Base-by-base conservation (phyloP, 768 basidiomycete genomes). In the Flagelloscypha sp. region DNA sequence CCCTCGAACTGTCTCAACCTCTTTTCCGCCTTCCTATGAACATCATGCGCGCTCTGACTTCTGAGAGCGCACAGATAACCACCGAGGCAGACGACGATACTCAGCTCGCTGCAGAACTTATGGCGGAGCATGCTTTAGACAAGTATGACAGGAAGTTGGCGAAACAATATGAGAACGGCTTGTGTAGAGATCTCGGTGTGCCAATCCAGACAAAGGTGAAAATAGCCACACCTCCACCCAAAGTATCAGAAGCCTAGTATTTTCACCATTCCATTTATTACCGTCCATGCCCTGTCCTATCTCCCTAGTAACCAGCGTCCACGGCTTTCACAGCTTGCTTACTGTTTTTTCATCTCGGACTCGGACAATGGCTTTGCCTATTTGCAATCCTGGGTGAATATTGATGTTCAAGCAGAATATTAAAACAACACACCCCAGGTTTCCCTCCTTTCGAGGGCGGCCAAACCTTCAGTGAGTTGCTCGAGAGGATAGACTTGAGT, bases 361-460 rank as follows among this genome's bases (percentile, higher is more conserved):
- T 33, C 63, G 67, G 6, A 87, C 72, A 17, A 93, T 64, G 1
- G 69, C 84, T 52, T 97, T 97, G 0, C 94, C n/a, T n/a, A n/a
- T n/a, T n/a, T n/a, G n/a, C n/a, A n/a, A n/a, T n/a, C n/a, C n/a
- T n/a, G n/a, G n/a, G n/a, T n/a, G n/a, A n/a, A n/a, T n/a, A n/a
- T n/a, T n/a, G n/a, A n/a, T n/a, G n/a, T n/a, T n/a, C n/a, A n/a
- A n/a, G n/a, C n/a, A n/a, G n/a, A n/a, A n/a, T n/a, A n/a, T n/a
- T n/a, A n/a, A n/a, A n/a, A n/a, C n/a, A n/a, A n/a, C n/a, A n/a
- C n/a, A n/a, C n/a, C 94, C 87, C 90, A 98, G 4, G 90, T 93
- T 59, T 86, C 74, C 43, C 94, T 65, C 30, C 64, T 65, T 50
- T 92, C 90, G 13, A 98, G 58, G 17, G 85, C 89, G 10, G 50